Percentiles rank a stretch among this genome's conserved stretches.
Conservation (phyloP, 2,329 filamentous ascomycete species). For the Pyricularia sp. region DNA sequence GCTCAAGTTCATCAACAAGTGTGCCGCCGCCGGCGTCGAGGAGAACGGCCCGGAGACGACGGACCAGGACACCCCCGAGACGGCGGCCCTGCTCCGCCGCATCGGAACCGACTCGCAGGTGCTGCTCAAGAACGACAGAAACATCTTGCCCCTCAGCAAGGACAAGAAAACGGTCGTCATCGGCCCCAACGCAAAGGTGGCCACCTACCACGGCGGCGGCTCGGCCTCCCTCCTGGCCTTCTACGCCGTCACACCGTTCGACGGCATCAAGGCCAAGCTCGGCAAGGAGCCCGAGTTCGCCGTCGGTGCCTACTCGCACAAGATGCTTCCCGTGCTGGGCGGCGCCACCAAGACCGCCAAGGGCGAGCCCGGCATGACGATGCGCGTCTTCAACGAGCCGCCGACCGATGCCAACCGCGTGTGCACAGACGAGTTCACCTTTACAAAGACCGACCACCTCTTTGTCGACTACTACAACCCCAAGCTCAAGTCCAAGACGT, state of each 20-base stretch:
- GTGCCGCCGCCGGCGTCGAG: slow-evolving; percentile 37
- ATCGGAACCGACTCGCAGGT: slow-evolving; percentile 49
- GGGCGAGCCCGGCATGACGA: slow-evolving; percentile 44
- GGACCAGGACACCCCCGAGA: slow-evolving; percentile 9
- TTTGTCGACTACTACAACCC: slow-evolving; percentile 39
- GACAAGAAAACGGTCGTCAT: slow-evolving; percentile 37
- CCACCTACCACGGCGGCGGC: slow-evolving; percentile 50
- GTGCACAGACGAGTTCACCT: slow-evolving; percentile 34
- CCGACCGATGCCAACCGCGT: slow-evolving; percentile 32
- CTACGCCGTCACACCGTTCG: slow-evolving; percentile 58
- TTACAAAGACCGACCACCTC: slow-evolving; percentile 35
- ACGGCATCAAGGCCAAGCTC: slow-evolving; percentile 50
- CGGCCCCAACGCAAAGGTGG: slow-evolving; percentile 43
- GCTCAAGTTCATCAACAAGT: slow-evolving; percentile 45
- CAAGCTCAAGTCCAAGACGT: slow-evolving; percentile 36
- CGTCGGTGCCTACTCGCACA: slow-evolving; percentile 52
- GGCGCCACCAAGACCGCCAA: slow-evolving; percentile 31
- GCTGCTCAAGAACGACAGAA: slow-evolving; percentile 58
- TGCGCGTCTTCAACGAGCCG: slow-evolving; percentile 49
- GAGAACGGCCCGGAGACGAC: slow-evolving; percentile 10
- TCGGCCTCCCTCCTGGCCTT: slow-evolving; percentile 48
- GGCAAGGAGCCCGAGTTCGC: slow-evolving; percentile 32
- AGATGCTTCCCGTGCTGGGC: slow-evolving; percentile 47
- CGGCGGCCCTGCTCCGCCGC: slow-evolving; percentile 19
- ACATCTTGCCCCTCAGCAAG: slow-evolving; percentile 46